Base-by-base conservation (phyloP, 495 filamentous ascomycete species). In the Hypoxylon subgilvum region DNA sequence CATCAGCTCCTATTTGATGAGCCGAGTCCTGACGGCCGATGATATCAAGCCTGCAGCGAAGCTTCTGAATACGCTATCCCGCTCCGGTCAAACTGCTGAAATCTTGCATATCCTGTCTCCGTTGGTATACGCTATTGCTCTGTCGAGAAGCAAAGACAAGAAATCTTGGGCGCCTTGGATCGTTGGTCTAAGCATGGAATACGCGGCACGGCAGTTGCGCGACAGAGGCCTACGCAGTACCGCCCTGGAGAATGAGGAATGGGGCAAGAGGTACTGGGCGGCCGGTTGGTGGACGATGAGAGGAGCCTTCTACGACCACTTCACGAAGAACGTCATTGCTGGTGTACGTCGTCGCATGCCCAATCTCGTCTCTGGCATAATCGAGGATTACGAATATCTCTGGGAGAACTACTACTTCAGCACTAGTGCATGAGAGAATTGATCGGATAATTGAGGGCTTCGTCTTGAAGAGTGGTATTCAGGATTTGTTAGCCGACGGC, bases 391-490 rank as follows among this genome's bases (percentile, higher is more conserved):
- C 65, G 90, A 95, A 69, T 97, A 94, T 67, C 78, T 98, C 12
- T 98, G 94, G 94, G 93, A 97, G 74, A 89, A 96, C 45, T 97
- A 96, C 67, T 93, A 98, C 73, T 97, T 97, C 72, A 80, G 78
- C 64, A 80, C 78, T 8, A 76, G 73, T 30, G 59, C 71, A 12
- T 80, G 53, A 76, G 16, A n/a, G n/a, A n/a, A n/a, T n/a, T n/a
- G n/a, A n/a, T n/a, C n/a, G n/a, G n/a, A n/a, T n/a, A n/a, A n/a
- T n/a, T n/a, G n/a, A n/a, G n/a, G n/a, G n/a, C n/a, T n/a, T n/a
- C n/a, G n/a, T n/a, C n/a, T n/a, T n/a, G 35, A 19, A 6, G 16
- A 6, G 9, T 18, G 4, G 3, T 17, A 16, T n/a, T 4, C 2
- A 38, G 1, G 35, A 27, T 27, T 8, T 4, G 23, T 27, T 27